Evolutionary conservation across 1,284 basidiomycete genomes (phyloP), one percentile per base, ranked within the genome.

Genomic region (Stygiomarasmius scandens): DNA sequence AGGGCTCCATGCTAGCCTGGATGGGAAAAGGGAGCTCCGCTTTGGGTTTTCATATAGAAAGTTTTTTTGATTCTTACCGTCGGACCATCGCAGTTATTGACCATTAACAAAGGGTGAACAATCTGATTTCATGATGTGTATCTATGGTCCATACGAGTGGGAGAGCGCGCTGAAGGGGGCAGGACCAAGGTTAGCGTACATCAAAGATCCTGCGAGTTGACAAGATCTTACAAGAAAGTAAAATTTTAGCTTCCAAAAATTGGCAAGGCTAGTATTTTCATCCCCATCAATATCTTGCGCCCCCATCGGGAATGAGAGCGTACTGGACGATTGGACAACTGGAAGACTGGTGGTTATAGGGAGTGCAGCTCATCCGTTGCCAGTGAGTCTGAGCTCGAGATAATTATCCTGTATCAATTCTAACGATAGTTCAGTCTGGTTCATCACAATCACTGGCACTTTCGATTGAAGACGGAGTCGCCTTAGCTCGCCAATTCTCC

Each of bases 241-340:
- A 41, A 27, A 45, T 16, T 44, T 16, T 46, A 86, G 85, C 61
- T 63, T 85, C 19, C 71, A 71, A 34, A 79, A 76, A 57, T 61
- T 86, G 2, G 70, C 70, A 22, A 64, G 70, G n/a, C 64, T 79
- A 43, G 72, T 77, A 29, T 57, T 61, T 72, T 43, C 69, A 71
- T 22, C 57, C 66, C 24, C 46, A 23, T 41, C 9, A 9, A 22
- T 12, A 5, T 19, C 44, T 9, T 75, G 76, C 49, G 64, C 74
- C 38, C 74, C 74, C 1, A 70, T 81, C 4, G 69, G 67, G 45
- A 71, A 73, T 36, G 66, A 71, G 19, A 55, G 67, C 2, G 70
- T 73, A 5, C 66, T 83, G 10, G 79, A 84, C 43, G 76, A 83
- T 22, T 88, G 86, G 86, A 78, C 82, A 0, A 80, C 85, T 60